Conservation (phyloP, 495 filamentous ascomycete genomes). For the Penicillium coprophilum region DNA sequence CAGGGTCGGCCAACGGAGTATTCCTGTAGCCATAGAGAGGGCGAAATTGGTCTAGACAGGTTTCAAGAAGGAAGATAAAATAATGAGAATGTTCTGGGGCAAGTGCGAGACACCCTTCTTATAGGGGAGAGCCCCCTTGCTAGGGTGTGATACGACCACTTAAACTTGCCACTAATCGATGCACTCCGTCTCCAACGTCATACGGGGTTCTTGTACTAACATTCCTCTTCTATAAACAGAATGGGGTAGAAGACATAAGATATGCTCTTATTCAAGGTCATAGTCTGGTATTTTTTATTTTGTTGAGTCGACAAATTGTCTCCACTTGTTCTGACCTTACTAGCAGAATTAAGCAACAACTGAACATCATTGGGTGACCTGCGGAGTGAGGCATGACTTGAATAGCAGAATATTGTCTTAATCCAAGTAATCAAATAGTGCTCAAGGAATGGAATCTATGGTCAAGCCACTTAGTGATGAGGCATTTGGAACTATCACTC, state of each 20-base stretch:
- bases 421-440: not conserved
- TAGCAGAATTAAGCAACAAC: not conserved
- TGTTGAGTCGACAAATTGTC: not conserved
- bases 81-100: not conserved
- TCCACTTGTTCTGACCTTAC: not conserved
- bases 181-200: not conserved
- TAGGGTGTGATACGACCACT: not conserved
- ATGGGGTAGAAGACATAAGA: not conserved
- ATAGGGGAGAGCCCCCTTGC: not conserved
- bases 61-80: not conserved
- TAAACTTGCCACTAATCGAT: not conserved
- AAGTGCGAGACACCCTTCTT: not conserved
- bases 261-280: not conserved
- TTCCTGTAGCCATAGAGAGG: not conserved
- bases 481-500: not conserved
- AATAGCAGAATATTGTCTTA: not conserved
- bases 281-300: not conserved
- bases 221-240: not conserved
- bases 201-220: not conserved
- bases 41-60: not conserved
- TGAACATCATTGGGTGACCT: not conserved
- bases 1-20: not conserved
- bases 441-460: not conserved
- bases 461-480: not conserved
- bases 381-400: not conserved